phyloP scores from a whole-genome alignment of 1,139 yeast genomes.

The Diutina siamensis region DNA sequence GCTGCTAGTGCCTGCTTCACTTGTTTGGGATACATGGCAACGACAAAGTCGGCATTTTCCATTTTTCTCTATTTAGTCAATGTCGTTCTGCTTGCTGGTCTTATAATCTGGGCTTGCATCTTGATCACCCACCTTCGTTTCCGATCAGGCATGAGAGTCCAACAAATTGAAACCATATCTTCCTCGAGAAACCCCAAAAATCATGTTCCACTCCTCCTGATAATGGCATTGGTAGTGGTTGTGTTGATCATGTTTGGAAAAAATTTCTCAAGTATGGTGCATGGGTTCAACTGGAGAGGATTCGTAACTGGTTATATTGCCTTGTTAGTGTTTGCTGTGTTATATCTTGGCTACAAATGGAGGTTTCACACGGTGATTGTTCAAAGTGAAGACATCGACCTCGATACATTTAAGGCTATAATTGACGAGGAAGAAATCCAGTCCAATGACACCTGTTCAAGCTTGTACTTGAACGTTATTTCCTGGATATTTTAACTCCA shows the following conservation, averaged over 20 bases:
- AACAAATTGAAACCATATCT: too few species aligned
- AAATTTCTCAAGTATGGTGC: background rate
- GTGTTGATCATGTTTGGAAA: too few species aligned
- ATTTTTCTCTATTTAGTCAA: constrained; percentile 18
- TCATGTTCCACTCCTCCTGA: constrained; percentile 40
- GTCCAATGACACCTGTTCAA: too few species aligned
- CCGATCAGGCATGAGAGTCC: constrained; percentile 8
- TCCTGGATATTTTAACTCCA: too few species aligned
- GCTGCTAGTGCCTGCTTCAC: constrained; percentile 45
- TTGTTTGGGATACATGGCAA: constrained; percentile 19
- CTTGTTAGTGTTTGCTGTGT: background rate
- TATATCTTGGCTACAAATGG: background rate
- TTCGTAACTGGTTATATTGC: background rate
- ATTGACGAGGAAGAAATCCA: too few species aligned
- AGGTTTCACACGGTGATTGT: background rate
- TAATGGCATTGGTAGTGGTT: too few species aligned
- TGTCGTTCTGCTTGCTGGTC: constrained; percentile 20
- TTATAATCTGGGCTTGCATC: constrained; percentile 20
- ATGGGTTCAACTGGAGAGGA: background rate
- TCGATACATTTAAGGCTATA: background rate
- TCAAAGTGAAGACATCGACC: background rate
- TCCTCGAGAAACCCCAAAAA: too few species aligned
- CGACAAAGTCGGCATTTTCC: constrained; percentile 16
- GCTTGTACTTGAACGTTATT: too few species aligned
- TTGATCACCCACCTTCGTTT: constrained; percentile 12